These are phyloP conservation scores for Metarhizium sp. DNA, from an alignment of 2,329 filamentous ascomycete species.

Conservation along the genomic window DNA sequence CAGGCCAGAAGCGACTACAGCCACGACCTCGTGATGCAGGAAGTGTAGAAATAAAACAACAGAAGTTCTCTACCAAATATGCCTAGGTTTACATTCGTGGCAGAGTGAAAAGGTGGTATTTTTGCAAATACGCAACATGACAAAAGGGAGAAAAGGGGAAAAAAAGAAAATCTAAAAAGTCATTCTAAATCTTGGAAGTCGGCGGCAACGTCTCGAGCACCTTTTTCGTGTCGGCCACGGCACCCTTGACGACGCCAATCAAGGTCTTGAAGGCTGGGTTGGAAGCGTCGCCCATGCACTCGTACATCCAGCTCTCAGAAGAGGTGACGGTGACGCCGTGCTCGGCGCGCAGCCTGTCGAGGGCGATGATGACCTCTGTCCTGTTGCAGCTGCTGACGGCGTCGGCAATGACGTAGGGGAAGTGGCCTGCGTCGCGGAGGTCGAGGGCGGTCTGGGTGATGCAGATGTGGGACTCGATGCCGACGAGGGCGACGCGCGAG, in stretches of 20 bases:
- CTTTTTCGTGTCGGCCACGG: conserved; percentile 57
- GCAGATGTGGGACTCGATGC: conserved; percentile 92
- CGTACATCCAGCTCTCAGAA: conserved; percentile 84
- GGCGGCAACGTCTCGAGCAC: conserved; percentile 53
- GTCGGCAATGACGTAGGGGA: conserved; percentile 81
- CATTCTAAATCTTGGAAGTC: conserved; percentile 43
- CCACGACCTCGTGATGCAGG: background rate
- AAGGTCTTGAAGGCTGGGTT: conserved; percentile 65
- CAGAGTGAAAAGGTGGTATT: background rate
- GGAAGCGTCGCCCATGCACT: conserved; percentile 74
- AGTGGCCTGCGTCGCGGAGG: conserved; percentile 62
- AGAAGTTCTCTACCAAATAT: background rate
- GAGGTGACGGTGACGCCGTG: conserved; percentile 68
- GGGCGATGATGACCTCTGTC: conserved; percentile 70
- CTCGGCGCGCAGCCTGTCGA: conserved; percentile 64
- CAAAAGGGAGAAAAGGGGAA: background rate
- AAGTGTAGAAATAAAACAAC: background rate
- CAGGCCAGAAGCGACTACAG: background rate
- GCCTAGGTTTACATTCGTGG: background rate
- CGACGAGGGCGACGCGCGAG: conserved; percentile 66
- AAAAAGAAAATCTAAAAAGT: background rate
- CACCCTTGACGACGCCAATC: conserved; percentile 71
- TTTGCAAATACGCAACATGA: background rate
- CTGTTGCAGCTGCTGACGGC: conserved; percentile 81
- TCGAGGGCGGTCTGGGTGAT: conserved; percentile 88